Conservation (phyloP, 1,139 yeast species). For the Magnusiomyces ingens region DNA sequence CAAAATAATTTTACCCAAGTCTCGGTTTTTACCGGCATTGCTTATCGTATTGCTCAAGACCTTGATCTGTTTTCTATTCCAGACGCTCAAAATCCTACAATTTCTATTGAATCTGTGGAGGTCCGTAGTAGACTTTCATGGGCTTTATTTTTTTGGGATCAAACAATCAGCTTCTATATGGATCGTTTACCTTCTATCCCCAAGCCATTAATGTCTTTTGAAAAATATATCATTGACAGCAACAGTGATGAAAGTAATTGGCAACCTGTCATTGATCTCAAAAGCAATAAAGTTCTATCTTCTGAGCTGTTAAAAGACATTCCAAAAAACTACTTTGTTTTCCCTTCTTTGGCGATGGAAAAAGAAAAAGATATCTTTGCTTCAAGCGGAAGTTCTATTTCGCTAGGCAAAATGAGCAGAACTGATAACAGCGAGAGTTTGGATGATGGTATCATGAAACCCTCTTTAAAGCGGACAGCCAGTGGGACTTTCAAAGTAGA, state of each 20-base stretch:
- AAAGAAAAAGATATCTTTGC: no score
- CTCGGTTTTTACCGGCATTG: constrained; percentile 15
- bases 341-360: no score
- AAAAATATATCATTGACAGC: constrained; percentile 9
- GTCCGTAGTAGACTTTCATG: constrained; percentile 12
- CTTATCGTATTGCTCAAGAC: constrained; percentile 15
- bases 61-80: constrained; percentile 9
- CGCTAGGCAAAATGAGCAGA: no score
- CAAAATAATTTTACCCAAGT: constrained; percentile 6
- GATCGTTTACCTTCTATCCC: constrained; percentile 14
- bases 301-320: not conserved
- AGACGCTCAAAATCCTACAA: not conserved
- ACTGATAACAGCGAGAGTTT: no score
- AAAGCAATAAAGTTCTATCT: not conserved
- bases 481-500: constrained; percentile 4
- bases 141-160: constrained; percentile 16
- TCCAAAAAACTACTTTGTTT: not conserved
- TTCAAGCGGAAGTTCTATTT: no score
- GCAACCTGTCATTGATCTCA: constrained; percentile 10
- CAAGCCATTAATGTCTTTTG: constrained; percentile 8
- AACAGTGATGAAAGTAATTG: constrained; percentile 11
- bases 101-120: constrained; percentile 12
- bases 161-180: constrained; percentile 12
- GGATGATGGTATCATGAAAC: not conserved
- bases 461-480: not conserved